Evolutionary conservation across 345 rosid species (phyloP).

Genomic region (Erodium maritimum): DNA sequence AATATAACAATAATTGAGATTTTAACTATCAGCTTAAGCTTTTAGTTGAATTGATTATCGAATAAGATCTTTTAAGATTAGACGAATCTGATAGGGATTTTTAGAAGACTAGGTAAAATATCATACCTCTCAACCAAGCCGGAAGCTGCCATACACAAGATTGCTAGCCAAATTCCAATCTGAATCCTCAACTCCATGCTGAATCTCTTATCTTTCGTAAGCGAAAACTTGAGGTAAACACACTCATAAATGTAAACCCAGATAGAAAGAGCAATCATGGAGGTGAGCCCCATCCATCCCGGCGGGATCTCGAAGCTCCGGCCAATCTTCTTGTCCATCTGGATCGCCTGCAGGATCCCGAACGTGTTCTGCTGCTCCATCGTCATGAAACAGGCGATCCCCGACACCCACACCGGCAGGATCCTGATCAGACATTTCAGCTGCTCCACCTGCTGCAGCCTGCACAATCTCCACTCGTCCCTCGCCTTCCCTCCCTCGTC

Average conservation of each 20-base stretch:
- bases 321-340: slow-evolving; percentile 31
- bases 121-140: slow-evolving; percentile 35
- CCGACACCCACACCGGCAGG: slow-evolving; percentile 51
- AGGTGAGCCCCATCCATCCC: slow-evolving; percentile 50
- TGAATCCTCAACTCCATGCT: slow-evolving; percentile 38
- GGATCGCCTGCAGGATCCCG: slow-evolving; percentile 53
- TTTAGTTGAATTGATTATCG: too few relatives aligned
- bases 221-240: slow-evolving; percentile 13
- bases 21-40: too few relatives aligned
- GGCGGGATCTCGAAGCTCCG: slow-evolving; percentile 38
- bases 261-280: slow-evolving; percentile 49
- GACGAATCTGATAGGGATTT: too few relatives aligned
- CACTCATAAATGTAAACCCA: slow-evolving; percentile 58
- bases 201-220: slow-evolving; percentile 26
- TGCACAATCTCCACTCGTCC: slow-evolving; percentile 47
- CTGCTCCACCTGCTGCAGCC: slow-evolving; percentile 50
- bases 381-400: slow-evolving; percentile 46
- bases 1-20: too few relatives aligned
- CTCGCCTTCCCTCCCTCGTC: slow-evolving; percentile 28
- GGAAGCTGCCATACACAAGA: slow-evolving; percentile 41
- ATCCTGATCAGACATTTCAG: slow-evolving; percentile 36
- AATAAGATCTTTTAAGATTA: too few relatives aligned
- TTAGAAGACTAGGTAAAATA: too few relatives aligned
- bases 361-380: slow-evolving; percentile 57
- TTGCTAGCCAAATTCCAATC: slow-evolving; percentile 44